phyloP scores from a whole-genome alignment of 257 asterid species.

The Solanum megistacrolobum region DNA sequence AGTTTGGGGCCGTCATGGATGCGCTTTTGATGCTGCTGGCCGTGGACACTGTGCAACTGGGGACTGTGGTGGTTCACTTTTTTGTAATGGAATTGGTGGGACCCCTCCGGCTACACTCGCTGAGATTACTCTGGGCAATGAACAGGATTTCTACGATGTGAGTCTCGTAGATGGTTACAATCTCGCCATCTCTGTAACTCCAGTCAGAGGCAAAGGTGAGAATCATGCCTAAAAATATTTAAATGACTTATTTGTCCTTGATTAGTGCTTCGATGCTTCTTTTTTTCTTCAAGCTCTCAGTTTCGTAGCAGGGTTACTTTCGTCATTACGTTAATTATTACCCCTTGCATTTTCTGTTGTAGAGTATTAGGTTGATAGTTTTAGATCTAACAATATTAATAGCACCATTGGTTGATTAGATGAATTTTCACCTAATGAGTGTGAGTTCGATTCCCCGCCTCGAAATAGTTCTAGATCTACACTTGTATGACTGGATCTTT shows the following conservation, averaged over 20 bases:
- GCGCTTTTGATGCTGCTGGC: slow-evolving; percentile 62
- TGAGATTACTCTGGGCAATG: slow-evolving; percentile 67
- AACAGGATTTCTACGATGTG: slow-evolving; percentile 88
- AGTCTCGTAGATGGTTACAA: slow-evolving; percentile 95
- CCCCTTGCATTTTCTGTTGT: too few species aligned
- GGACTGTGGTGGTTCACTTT: slow-evolving; percentile 81
- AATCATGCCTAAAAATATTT: background rate
- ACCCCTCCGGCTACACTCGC: slow-evolving; percentile 89
- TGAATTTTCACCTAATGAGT: background rate
- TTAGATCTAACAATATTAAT: background rate
- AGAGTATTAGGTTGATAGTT: background rate
- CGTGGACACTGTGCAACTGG: slow-evolving; percentile 85
- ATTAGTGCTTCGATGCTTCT: background rate
- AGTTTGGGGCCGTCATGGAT: slow-evolving; percentile 90
- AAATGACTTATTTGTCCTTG: background rate
- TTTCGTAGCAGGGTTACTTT: background rate
- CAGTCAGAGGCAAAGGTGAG: slow-evolving; percentile 63
- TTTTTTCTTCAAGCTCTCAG: background rate
- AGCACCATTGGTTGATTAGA: background rate
- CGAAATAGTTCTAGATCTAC: background rate
- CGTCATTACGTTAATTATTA: background rate
- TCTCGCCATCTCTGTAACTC: slow-evolving; percentile 69
- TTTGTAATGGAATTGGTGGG: slow-evolving; percentile 85
- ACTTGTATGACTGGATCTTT: background rate
- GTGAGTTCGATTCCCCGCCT: too few species aligned